These are phyloP conservation scores for Fusarium algeriense DNA, from an alignment of 2,329 filamentous ascomycete genomes.

Conservation along the genomic window DNA sequence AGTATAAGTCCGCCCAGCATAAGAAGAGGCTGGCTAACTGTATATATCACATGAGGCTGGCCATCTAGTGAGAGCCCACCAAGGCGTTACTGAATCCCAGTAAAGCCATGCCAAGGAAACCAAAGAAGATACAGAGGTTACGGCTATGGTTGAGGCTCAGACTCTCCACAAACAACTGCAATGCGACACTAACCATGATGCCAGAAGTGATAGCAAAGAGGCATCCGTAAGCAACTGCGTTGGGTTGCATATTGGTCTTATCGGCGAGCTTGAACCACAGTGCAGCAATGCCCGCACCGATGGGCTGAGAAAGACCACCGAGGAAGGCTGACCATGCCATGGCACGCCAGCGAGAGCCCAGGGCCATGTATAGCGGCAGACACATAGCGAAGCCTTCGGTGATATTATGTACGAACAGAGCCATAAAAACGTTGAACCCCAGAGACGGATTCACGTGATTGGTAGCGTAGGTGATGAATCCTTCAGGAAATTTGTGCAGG, in stretches of 20 bases:
- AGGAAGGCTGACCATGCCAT: conserved; percentile 87
- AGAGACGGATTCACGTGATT: conserved; percentile 94
- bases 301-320: conserved; percentile 87
- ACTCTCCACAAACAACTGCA: conserved; percentile 90
- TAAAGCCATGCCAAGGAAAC: conserved; percentile 87
- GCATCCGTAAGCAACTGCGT: conserved; percentile 75
- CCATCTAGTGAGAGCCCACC: conserved; percentile 68
- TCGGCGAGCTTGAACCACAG: conserved; percentile 84
- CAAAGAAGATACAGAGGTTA: conserved; percentile 82
- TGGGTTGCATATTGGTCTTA: conserved; percentile 61
- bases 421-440: conserved; percentile 92
- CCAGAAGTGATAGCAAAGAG: conserved; percentile 92
- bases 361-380: conserved; percentile 90
- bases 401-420: conserved; percentile 97
- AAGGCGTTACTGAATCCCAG: conserved; percentile 88
- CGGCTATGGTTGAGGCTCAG: conserved; percentile 84
- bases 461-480: conserved; percentile 92
- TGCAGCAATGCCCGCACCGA: conserved; percentile 86
- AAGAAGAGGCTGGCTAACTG: not conserved
- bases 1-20: not conserved
- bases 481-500: conserved; percentile 92
- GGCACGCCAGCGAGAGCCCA: conserved; percentile 82
- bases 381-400: conserved; percentile 97
- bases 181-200: conserved; percentile 93
- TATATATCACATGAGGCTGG: not conserved